Conservation (phyloP, 2,329 filamentous ascomycete species). For the Stachybotrys elegans region DNA sequence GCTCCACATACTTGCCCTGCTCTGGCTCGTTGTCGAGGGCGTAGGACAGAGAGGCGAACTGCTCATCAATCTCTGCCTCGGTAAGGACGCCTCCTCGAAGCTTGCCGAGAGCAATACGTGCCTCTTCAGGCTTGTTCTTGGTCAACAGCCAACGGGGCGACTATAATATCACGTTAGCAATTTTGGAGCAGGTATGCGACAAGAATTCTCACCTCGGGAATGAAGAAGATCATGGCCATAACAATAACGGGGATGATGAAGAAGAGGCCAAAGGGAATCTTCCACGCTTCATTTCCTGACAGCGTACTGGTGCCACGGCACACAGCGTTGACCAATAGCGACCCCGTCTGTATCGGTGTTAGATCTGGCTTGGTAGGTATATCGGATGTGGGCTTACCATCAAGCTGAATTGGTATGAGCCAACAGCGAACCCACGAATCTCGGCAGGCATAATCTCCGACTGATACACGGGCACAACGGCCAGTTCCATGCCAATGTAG, state of each 20-base stretch:
- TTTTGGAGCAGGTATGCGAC: too few species aligned
- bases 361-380: too few species aligned
- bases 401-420: slow-evolving; percentile 27
- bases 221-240: slow-evolving; percentile 10
- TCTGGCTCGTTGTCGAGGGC: slow-evolving; percentile 13
- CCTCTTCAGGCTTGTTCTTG: slow-evolving; percentile 13
- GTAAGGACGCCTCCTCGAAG: slow-evolving; percentile 10
- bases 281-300: slow-evolving; percentile 13
- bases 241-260: slow-evolving; percentile 15
- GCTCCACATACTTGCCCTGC: slow-evolving; percentile 7
- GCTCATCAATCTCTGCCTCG: slow-evolving; percentile 11
- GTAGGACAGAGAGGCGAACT: slow-evolving; percentile 9
- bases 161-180: too few species aligned
- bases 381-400: too few species aligned
- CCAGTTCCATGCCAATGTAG: slow-evolving; percentile 18
- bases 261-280: slow-evolving; percentile 16
- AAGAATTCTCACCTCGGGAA: too few species aligned
- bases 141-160: slow-evolving; percentile 19
- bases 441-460: slow-evolving; percentile 26
- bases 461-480: slow-evolving; percentile 26
- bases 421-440: slow-evolving; percentile 26
- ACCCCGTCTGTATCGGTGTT: too few species aligned
- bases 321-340: slow-evolving; percentile 18
- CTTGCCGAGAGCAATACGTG: slow-evolving; percentile 7
- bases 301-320: slow-evolving; percentile 15